Evolutionary conservation across 768 basidiomycete genomes (phyloP).

Genomic region (Tricholoma furcatifolium): DNA sequence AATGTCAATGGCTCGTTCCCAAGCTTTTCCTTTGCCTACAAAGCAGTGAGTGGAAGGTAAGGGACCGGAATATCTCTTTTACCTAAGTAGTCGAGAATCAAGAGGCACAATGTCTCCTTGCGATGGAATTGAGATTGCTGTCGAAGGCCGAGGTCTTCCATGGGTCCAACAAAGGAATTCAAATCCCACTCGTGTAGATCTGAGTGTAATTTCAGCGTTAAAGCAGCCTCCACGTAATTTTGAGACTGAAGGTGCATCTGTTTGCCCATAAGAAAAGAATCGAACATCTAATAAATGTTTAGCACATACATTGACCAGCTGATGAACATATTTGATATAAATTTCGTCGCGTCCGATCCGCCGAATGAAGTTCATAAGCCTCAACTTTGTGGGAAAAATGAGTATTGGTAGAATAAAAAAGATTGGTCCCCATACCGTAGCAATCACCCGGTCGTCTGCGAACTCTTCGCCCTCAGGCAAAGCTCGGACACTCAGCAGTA

Average conservation of each 20-base stretch:
- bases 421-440: slow-evolving; percentile 55
- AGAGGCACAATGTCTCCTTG: slow-evolving; percentile 87
- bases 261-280: slow-evolving; percentile 17
- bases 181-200: slow-evolving; percentile 92
- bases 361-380: slow-evolving; percentile 92
- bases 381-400: slow-evolving; percentile 46
- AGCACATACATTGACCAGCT: slow-evolving; percentile 77
- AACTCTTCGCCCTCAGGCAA: slow-evolving; percentile 93
- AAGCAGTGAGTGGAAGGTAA: background rate
- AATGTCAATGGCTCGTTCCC: slow-evolving; percentile 91
- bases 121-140: slow-evolving; percentile 93
- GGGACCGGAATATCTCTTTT: slow-evolving; percentile 1
- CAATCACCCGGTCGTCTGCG: slow-evolving; percentile 91
- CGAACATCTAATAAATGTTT: slow-evolving; percentile 6
- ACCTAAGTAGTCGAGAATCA: slow-evolving; percentile 95
- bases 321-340: slow-evolving; percentile 95
- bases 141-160: slow-evolving; percentile 87
- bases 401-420: slow-evolving; percentile 1
- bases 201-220: slow-evolving; percentile 91
- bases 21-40: slow-evolving; percentile 93
- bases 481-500: slow-evolving; percentile 82
- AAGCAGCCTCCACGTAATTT: slow-evolving; percentile 90
- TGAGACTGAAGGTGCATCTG: slow-evolving; percentile 88
- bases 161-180: slow-evolving; percentile 75
- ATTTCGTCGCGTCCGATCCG: slow-evolving; percentile 91